These are phyloP conservation scores for Lactuca saligna DNA, from an alignment of 129 eudicot genomes.

Conservation along the genomic window DNA sequence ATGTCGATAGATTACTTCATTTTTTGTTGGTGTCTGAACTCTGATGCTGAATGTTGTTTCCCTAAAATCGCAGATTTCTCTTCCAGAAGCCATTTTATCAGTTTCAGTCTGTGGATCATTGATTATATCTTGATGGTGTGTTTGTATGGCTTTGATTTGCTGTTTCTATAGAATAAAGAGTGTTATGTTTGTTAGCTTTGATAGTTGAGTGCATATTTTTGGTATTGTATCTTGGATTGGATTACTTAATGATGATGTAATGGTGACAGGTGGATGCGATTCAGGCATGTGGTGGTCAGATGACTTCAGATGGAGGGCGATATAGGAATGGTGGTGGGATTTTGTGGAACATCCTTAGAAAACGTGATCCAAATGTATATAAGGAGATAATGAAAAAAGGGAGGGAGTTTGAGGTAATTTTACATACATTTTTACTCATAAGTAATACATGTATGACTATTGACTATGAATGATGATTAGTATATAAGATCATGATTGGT, in stretches of 20 bases:
- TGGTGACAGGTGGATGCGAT: slow-evolving; percentile 81
- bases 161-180: slow-evolving; percentile 4
- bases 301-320: slow-evolving; percentile 75
- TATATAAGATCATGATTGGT: slow-evolving; percentile 4
- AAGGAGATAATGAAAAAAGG: slow-evolving; percentile 95
- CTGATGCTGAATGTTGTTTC: slow-evolving; percentile 67
- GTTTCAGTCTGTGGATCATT: slow-evolving; percentile 57
- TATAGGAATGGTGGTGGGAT: slow-evolving; percentile 76
- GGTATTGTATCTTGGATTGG: not conserved
- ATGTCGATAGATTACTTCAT: slow-evolving; percentile 5
- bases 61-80: slow-evolving; percentile 69
- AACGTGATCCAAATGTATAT: slow-evolving; percentile 82
- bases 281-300: slow-evolving; percentile 98
- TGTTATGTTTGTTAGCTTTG: not conserved
- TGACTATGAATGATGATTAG: not conserved
- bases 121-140: slow-evolving; percentile 14
- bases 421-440: not conserved
- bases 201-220: slow-evolving; percentile 1
- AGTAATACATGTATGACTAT: not conserved
- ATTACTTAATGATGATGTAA: slow-evolving; percentile 15
- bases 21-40: slow-evolving; percentile 20
- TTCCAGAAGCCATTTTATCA: slow-evolving; percentile 56
- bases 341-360: slow-evolving; percentile 72
- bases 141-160: slow-evolving; percentile 1
- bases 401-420: slow-evolving; percentile 84